phyloP scores from a whole-genome alignment of 306 rosid species.

The Pyrus betulifolia region DNA sequence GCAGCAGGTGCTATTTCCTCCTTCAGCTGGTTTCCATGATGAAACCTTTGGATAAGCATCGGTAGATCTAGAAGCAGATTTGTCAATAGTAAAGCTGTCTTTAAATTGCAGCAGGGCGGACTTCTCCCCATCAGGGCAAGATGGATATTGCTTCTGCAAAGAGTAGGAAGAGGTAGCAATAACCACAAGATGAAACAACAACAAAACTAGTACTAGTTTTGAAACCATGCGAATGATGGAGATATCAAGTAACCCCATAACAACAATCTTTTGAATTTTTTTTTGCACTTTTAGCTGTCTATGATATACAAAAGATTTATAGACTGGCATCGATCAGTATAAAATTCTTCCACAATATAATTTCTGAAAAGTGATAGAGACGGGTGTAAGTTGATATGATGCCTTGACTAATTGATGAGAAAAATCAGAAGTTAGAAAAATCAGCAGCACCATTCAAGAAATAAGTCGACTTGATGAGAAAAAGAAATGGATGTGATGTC shows the following conservation, averaged over 20 bases:
- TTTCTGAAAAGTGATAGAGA: no score
- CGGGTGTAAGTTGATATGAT: no score
- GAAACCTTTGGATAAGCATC: background rate
- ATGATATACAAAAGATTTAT: no score
- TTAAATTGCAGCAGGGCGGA: background rate
- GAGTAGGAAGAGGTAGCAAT: background rate
- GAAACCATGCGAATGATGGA: background rate
- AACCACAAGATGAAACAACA: background rate
- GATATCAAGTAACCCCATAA: constrained; percentile 1
- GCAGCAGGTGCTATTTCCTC: background rate
- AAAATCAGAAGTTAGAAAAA: no score
- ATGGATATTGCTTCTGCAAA: background rate
- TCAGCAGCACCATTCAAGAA: no score
- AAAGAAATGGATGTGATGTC: no score
- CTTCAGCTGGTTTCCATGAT: background rate
- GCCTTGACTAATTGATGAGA: no score
- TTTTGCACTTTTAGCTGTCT: no score
- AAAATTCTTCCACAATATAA: no score
- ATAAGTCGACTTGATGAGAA: no score
- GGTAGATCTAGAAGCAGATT: background rate
- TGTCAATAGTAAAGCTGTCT: background rate
- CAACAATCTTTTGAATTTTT: background rate
- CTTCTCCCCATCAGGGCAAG: constrained; percentile 6
- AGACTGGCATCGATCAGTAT: no score
- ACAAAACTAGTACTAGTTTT: background rate